These are phyloP conservation scores for Schizonepeta tenuifolia DNA, from an alignment of 257 asterid species.

Conservation along the genomic window DNA sequence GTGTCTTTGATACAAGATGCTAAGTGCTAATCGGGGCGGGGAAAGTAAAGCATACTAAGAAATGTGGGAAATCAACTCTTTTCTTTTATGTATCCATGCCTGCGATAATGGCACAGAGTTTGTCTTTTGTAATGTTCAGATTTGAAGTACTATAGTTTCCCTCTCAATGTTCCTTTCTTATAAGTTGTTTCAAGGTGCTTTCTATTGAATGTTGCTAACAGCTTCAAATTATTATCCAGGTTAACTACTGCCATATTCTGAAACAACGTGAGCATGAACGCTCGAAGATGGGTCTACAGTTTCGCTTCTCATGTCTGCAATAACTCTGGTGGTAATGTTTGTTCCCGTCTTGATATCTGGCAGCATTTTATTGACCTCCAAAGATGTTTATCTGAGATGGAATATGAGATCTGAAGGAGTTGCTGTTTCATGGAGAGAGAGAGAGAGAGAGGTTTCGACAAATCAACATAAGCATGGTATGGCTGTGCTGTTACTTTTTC, in stretches of 20 bases:
- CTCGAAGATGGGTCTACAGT: slow-evolving; percentile 79
- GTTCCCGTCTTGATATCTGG: slow-evolving; percentile 24
- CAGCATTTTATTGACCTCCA: slow-evolving; percentile 16
- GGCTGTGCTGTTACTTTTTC: slow-evolving; percentile 26
- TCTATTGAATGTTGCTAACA: slow-evolving; percentile 27
- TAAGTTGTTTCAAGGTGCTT: neutral
- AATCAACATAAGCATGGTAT: slow-evolving; percentile 10
- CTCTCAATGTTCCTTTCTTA: neutral
- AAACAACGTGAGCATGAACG: slow-evolving; percentile 68
- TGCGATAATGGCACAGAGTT: neutral
- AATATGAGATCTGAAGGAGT: slow-evolving; percentile 25
- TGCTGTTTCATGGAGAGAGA: neutral
- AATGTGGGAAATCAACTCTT: neutral
- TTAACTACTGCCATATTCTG: slow-evolving; percentile 75
- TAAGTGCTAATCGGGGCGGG: neutral
- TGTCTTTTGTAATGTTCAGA: neutral
- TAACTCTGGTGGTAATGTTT: slow-evolving; percentile 37
- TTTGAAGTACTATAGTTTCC: neutral
- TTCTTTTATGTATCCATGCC: neutral
- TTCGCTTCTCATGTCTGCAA: slow-evolving; percentile 74
- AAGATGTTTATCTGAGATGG: slow-evolving; percentile 20
- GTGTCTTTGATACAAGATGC: neutral
- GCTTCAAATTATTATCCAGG: slow-evolving; percentile 52
- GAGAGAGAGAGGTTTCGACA: slow-evolving; percentile 9
- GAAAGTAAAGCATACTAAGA: neutral